Base-by-base conservation (phyloP, 2,329 filamentous ascomycete species). In the Colletotrichum magnum region DNA sequence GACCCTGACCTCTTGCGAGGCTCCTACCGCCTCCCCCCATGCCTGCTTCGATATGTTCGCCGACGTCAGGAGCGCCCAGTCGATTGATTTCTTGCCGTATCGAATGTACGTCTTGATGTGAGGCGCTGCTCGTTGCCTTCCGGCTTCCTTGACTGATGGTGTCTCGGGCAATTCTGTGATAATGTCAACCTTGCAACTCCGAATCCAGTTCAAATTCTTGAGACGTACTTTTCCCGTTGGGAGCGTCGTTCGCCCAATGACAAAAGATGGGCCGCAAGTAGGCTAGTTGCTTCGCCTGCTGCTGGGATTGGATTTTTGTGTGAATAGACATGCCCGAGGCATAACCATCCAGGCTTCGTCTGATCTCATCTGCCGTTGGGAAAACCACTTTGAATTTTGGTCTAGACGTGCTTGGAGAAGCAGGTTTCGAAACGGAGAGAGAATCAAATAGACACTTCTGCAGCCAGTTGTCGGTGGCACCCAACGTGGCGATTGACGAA, bases 1-100 rank as follows among this genome's bases (percentile, higher is more conserved):
- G 32, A 97, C 89, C 43, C 91, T 87, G 36, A 94, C 82, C 74
- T 93, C 87, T 1, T 88, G 89, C 0, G 84, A 82, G 3, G 83
- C 78, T 70, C 87, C 89, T 1, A 77, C 78, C 3, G 87, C 84
- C 45, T 92, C 90, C 1, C 94, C 94, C 95, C 94, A 97, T 0
- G 94, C 94, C 79, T 97, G 94, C 70, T 91, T 95, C 2, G 93
- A 96, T 2, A 97, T 79, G 73, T 97, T 97, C n/a, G 94, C 94
- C n/a, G 93, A 96, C 0, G 94, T 97, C 2, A 97, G 78, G 72
- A 97, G 84, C 2, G 93, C 94, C 95, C 94, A 97, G 75, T 96
- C 93, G 47, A 97, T 90, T 0, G 80, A 79, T 18, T 81, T 75
- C n/a, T 78, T 72, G 61, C 82, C 80, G 72, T 86, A 94, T 5